These are phyloP conservation scores for Anastatica hierochuntica DNA, from an alignment of 345 rosid genomes.

Conservation along the genomic window DNA sequence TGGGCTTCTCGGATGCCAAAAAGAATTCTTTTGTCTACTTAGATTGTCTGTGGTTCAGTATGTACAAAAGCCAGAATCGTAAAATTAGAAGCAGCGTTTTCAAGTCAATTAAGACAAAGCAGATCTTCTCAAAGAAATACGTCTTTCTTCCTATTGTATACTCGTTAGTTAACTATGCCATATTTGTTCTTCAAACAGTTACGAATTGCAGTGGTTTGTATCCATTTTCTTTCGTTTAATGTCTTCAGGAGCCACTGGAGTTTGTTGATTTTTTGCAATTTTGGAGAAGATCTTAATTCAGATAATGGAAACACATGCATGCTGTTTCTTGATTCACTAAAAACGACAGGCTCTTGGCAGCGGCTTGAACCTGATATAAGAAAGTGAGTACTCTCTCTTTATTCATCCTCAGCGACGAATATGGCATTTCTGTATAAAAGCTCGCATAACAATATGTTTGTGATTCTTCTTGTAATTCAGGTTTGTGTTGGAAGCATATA, in stretches of 20 bases:
- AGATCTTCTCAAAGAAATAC: constrained; percentile 50
- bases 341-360: constrained; percentile 32
- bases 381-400: constrained; percentile 27
- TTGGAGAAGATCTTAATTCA: constrained; percentile 41
- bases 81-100: constrained; percentile 33
- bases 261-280: constrained; percentile 63
- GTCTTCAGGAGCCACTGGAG: constrained; percentile 62
- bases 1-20: constrained; percentile 34
- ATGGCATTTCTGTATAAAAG: background rate
- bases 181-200: background rate
- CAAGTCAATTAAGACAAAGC: constrained; percentile 39
- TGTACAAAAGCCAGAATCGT: constrained; percentile 31
- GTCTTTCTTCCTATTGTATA: constrained; percentile 63
- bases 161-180: constrained; percentile 32
- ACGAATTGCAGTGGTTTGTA: background rate
- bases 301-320: constrained; percentile 41
- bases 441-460: too few relatives aligned
- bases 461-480: constrained; percentile 25
- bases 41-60: constrained; percentile 46
- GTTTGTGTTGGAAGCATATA: constrained; percentile 49
- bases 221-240: background rate
- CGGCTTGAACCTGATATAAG: constrained; percentile 54
- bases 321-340: constrained; percentile 60
- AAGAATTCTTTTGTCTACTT: constrained; percentile 35
- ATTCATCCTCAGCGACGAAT: background rate